phyloP scores from a whole-genome alignment of 345 rosid genomes.

The Durio zibethinus region DNA sequence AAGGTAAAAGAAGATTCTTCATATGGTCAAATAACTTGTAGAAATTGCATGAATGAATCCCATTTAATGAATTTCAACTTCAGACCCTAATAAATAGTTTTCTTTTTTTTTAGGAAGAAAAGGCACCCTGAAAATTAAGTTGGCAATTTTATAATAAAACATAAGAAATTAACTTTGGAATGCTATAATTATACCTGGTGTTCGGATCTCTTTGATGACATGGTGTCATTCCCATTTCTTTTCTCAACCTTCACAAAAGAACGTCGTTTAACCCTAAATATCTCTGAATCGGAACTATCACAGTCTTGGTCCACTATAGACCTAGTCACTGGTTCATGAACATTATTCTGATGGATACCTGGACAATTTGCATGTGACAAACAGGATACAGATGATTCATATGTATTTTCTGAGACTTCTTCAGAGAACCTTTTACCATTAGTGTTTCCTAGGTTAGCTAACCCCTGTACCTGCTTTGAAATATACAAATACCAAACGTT shows the following conservation, averaged over 20 bases:
- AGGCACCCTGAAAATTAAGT: background rate
- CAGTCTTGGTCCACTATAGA: slow-evolving; percentile 40
- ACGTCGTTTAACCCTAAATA: slow-evolving; percentile 93
- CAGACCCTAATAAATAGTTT: background rate
- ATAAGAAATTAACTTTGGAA: background rate
- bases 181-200: slow-evolving; percentile 49
- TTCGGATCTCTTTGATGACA: slow-evolving; percentile 40
- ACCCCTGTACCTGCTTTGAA: slow-evolving; percentile 43
- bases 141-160: background rate
- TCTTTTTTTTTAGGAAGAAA: background rate
- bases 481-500: slow-evolving; percentile 5
- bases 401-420: slow-evolving; percentile 33
- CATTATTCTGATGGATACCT: slow-evolving; percentile 23
- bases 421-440: slow-evolving; percentile 33
- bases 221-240: slow-evolving; percentile 41
- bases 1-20: background rate
- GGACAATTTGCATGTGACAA: slow-evolving; percentile 34
- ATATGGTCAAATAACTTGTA: background rate
- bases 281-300: slow-evolving; percentile 84
- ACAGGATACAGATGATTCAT: slow-evolving; percentile 34
- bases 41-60: background rate
- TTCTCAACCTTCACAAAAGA: slow-evolving; percentile 59
- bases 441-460: slow-evolving; percentile 35
- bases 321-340: slow-evolving; percentile 29
- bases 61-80: background rate